These are phyloP conservation scores for Trichomonascus vanleenenianus DNA, from an alignment of 805 yeast species.

Conservation along the genomic window DNA sequence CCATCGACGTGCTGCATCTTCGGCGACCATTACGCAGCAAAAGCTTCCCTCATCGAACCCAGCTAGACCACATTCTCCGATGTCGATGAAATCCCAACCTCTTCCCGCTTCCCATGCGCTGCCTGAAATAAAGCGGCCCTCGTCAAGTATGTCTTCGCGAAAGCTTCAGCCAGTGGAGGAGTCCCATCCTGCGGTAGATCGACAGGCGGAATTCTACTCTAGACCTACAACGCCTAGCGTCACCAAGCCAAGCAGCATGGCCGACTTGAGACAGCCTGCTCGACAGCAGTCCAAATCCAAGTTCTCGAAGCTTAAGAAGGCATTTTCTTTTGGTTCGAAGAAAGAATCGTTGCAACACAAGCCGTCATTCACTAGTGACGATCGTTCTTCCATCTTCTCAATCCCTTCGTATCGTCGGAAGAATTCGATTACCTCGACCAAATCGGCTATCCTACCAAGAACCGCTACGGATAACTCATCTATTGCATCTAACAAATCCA, in stretches of 20 bases:
- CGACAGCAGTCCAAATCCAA: conserved; percentile 1
- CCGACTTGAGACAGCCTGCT: too few relatives aligned
- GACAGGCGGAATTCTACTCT: not conserved
- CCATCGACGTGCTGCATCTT: too few relatives aligned
- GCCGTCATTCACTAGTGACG: not conserved
- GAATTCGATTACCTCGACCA: conserved; percentile 2
- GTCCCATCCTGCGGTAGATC: not conserved
- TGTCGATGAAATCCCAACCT: too few relatives aligned
- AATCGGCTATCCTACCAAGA: conserved; percentile 3
- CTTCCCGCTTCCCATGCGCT: too few relatives aligned
- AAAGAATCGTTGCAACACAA: not conserved
- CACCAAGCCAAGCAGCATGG: not conserved
- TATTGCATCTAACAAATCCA: conserved; percentile 21
- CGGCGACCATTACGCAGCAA: too few relatives aligned
- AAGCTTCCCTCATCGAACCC: too few relatives aligned
- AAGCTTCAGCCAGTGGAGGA: not conserved
- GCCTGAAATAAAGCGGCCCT: too few relatives aligned
- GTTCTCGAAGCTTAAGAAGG: conserved; percentile 13
- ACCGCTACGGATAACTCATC: conserved; percentile 17
- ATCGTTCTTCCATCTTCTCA: not conserved
- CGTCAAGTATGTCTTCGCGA: too few relatives aligned
- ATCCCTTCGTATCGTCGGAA: conserved; percentile 2
- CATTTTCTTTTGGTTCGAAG: conserved; percentile 14
- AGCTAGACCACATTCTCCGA: too few relatives aligned
- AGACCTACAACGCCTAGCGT: not conserved